Base-by-base conservation (phyloP, 129 eudicot genomes). In the Smallanthus sonchifolius region DNA sequence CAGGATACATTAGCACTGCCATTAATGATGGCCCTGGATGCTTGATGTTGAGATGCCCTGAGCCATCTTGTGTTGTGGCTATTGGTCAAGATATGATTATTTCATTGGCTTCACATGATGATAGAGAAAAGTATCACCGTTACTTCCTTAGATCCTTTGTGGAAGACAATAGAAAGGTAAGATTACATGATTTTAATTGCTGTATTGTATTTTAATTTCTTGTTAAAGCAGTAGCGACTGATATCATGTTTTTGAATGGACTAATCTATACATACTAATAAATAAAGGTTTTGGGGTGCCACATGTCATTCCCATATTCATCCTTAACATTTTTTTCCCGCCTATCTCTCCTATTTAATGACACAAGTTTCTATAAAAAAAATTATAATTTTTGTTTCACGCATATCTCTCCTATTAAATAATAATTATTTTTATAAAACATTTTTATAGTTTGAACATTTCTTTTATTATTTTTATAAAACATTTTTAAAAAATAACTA, bases 21-120 rank as follows among this genome's bases (percentile, higher is more conserved):
- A 81, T 92, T 17, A 92, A 85, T 82, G 97, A 85, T 84, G 97
- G 97, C 51, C 97, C 97, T 35, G 97, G 97, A 73, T 92, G 97
- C 82, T 84, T 92, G 79, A 87, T 76, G 86, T 83, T 92, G 81
- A 86, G 97, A 61, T 92, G 97, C 75, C 97, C 97, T 72, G 97
- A 89, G 80, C 97, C 97, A 67, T 89, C 96, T 59, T 92, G 97
- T 82, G 65, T 79, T 68, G 93, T 91, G 65, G 96, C 94, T 78
- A 84, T 92, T 79, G 93, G 97, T 77, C 93, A 87, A 77, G 96
- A 87, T 81, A 92, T 92, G 96, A 80, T 89, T 75, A 82, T 82
- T 65, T 15, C 71, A 32, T 79, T 86, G 81, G 88, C 83, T 57
- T 69, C 82, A 9, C 70, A 39, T 13, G 92, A 86, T 54, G 96